Evolutionary conservation across 2,329 filamentous ascomycete species (phyloP).

Genomic region (Fusarium camptoceras): DNA sequence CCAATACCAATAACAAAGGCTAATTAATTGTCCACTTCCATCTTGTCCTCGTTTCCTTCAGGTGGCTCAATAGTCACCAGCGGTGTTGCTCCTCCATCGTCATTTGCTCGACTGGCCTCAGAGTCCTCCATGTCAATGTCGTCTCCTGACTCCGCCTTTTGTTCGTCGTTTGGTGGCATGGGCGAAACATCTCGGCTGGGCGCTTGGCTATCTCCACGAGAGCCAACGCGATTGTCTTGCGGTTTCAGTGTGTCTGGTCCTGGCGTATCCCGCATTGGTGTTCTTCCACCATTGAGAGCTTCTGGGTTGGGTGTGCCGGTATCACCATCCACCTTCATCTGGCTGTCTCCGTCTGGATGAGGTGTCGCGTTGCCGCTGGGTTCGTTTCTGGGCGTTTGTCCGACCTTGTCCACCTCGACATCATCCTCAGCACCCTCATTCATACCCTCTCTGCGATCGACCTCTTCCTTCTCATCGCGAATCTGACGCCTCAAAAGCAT

Average conservation of each 20-base stretch:
- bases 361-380: conserved; percentile 65
- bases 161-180: conserved; percentile 45
- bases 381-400: conserved; percentile 63
- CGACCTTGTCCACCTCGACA: conserved; percentile 59
- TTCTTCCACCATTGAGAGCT: conserved; percentile 48
- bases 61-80: conserved; percentile 63
- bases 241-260: conserved; percentile 46
- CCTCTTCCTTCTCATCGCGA: conserved; percentile 94
- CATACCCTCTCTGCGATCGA: conserved; percentile 87
- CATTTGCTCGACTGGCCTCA: conserved; percentile 53
- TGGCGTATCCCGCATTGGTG: conserved; percentile 50
- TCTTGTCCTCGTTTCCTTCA: conserved; percentile 65
- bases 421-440: conserved; percentile 74
- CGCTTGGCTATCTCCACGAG: conserved; percentile 45
- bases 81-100: conserved; percentile 58
- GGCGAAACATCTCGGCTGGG: conserved; percentile 48
- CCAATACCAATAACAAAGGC: background rate
- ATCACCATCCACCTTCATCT: conserved; percentile 48
- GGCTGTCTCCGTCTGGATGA: conserved; percentile 57
- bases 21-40: conserved; percentile 68
- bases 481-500: conserved; percentile 86
- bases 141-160: conserved; percentile 59
- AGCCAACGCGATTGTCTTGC: conserved; percentile 30
- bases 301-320: conserved; percentile 45
- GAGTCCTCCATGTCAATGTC: conserved; percentile 70